Base-by-base conservation (phyloP, 192 early-diverging fungal species). In the Dispira parvispora region DNA sequence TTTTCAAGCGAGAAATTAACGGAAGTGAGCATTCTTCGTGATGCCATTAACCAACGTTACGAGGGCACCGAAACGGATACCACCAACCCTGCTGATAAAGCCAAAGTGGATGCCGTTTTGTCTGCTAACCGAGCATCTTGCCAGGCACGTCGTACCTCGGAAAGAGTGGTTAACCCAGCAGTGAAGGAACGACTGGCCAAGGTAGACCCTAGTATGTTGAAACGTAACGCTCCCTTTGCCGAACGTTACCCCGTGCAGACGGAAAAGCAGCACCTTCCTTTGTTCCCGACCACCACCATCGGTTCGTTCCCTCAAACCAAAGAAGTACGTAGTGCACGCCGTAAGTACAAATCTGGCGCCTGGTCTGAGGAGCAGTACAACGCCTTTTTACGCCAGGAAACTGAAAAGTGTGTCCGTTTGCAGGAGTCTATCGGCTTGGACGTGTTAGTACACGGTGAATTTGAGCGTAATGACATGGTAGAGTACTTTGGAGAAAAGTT, bases 281-380 rank as follows among this genome's bases (percentile, higher is more conserved):
- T 79, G 54, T 96, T 91, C 82, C 92, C 95, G 25, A 96, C 95
- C 43, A 97, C 95, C 64, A 96, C 95, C 63, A 88, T 98, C 64
- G 95, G 95, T 23, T 96, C 92, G 26, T 97, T 96, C 88, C 95
- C 95, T 47, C 95, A 98, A 73, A 96, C 94, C 63, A 90, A 88
- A 68, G 93, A 94, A 73, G 89, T 98, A 56, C 94, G 95, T 78
- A 69, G 84, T 67, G 84, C 87, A 28, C 95, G 95, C 71, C 83
- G 85, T 56, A 86, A 91, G 77, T 79, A 85, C 79, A 90, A 87
- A 81, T 88, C 86, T 77, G 91, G 90, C 62, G 80, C 81, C 20
- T 70, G 87, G 62, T 71, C 75, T 68, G 60, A 77, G 50, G 75
- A 62, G 27, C 71, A 87, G 63, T 98, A 98, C 77, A 68, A 87